Percentiles rank a stretch among this genome's conserved stretches.
Evolutionary conservation across 768 basidiomycete species (phyloP).

Genomic region (Mycena metata): DNA sequence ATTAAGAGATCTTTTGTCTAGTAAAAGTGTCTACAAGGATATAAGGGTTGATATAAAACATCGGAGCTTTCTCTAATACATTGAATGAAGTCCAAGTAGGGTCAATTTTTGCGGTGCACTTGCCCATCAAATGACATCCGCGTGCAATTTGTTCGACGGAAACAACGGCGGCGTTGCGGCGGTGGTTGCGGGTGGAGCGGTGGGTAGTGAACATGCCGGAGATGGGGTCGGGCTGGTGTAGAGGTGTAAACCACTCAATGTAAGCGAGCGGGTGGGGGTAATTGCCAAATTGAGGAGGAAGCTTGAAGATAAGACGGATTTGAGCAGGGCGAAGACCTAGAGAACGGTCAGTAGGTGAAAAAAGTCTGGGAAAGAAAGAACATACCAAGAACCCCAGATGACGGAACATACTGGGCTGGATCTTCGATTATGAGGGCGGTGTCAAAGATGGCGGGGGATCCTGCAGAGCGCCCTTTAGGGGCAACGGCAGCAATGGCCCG

Average conservation of each 20-base stretch:
- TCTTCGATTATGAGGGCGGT: constrained; percentile 26
- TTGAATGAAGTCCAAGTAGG: too few relatives aligned
- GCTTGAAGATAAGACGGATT: constrained; percentile 36
- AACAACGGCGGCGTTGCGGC: too few relatives aligned
- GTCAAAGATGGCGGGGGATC: constrained; percentile 24
- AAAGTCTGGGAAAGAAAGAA: not conserved
- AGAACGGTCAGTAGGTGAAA: not conserved
- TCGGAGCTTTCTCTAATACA: too few relatives aligned
- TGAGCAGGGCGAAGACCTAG: constrained; percentile 43
- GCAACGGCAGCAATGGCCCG: constrained; percentile 6
- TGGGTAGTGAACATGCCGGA: constrained; percentile 34
- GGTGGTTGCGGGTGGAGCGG: constrained; percentile 30
- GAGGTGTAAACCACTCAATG: constrained; percentile 43
- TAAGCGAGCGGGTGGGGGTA: constrained; percentile 40
- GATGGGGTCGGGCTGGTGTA: constrained; percentile 31
- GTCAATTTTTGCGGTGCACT: too few relatives aligned
- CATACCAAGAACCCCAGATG: constrained; percentile 15
- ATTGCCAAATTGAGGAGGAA: constrained; percentile 31
- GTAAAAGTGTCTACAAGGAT: too few relatives aligned
- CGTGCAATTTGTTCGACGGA: too few relatives aligned
- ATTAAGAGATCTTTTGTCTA: too few relatives aligned
- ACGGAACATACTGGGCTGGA: not conserved
- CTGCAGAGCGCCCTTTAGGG: constrained; percentile 19
- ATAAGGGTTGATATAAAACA: too few relatives aligned
- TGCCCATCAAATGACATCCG: too few relatives aligned